phyloP scores from a whole-genome alignment of 176 grass and related monocot genomes.

The Aegilops longissima region DNA sequence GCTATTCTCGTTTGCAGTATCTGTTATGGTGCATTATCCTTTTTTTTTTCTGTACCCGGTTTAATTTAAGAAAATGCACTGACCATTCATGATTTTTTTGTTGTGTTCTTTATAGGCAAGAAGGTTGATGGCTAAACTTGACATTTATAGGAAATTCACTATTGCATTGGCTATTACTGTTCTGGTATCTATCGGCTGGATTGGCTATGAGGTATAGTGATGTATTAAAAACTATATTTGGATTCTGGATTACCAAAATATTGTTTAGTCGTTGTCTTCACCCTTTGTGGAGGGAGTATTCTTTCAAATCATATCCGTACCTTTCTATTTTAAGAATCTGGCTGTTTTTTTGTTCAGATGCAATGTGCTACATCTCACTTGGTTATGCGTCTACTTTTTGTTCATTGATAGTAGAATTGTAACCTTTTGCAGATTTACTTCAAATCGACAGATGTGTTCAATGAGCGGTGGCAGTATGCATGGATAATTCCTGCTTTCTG shows the following conservation, averaged over 20 bases:
- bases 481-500: constrained; percentile 99
- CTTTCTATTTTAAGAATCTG: constrained; percentile 12
- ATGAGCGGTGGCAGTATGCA: constrained; percentile 89
- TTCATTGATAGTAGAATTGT: constrained; percentile 17
- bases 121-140: constrained; percentile 82
- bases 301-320: not conserved
- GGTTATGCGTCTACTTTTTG: not conserved
- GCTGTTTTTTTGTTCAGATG: not conserved
- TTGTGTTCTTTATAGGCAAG: constrained; percentile 61
- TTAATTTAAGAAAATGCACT: constrained; percentile 23
- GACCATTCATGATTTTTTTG: constrained; percentile 2
- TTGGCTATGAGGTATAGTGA: constrained; percentile 87
- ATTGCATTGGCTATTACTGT: constrained; percentile 78
- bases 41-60: not conserved
- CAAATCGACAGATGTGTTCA: constrained; percentile 94
- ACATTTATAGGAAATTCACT: constrained; percentile 96
- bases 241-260: constrained; percentile 18
- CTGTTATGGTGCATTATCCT: not conserved
- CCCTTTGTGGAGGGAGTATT: not conserved
- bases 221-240: constrained; percentile 4
- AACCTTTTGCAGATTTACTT: constrained; percentile 80
- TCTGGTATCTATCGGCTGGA: constrained; percentile 86
- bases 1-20: not conserved
- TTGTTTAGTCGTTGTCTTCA: not conserved
- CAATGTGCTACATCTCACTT: not conserved